Evolutionary conservation across 768 basidiomycete species (phyloP), one percentile per base, ranked within the genome.

Genomic region (Leucocoprinus birnbaumii): DNA sequence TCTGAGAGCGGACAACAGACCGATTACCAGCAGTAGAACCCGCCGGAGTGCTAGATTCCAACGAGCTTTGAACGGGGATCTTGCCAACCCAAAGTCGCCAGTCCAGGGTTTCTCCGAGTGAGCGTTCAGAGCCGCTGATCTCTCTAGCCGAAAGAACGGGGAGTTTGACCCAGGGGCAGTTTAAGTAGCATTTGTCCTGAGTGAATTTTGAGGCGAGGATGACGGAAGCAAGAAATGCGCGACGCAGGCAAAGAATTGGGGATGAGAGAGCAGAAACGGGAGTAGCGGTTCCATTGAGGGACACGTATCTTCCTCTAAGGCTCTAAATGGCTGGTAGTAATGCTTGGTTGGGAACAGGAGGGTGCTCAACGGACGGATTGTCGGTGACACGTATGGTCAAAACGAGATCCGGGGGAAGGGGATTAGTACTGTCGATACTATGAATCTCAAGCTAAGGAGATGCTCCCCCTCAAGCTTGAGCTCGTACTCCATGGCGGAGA

Each of bases 71-170:
- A 13, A 61, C 51, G 44, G 78, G 63, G 53, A 75, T 72, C 70
- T 92, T 92, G 54, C 91, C 91, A 38, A 95, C 91, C 91, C 92
- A 94, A 21, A 95, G 82, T n/a, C 90, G 82, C 91, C 91, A 96
- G 57, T 86, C 86, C n/a, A 96, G 80, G 8, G 91, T 86, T 65
- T 86, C 84, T 21, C 93, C 90, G 40, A 98, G 82, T 0, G 89
- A 89, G 21, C 90, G 84, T 69, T 98, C 95, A 65, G 92, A 94
- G 16, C 85, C 82, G 37, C 91, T 86, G 49, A 98, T 89, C 74
- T 98, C 94, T 40, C 84, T 73, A 3, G 91, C 84, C 0, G 87
- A 83, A 2, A 98, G 78, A 16, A 93, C 93, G n/a, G 89, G 90
- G 5, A 98, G 80, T 64, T 94, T 94, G 1, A 91, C 89, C 95